Base-by-base conservation (phyloP, 1,139 yeast genomes). In the Taphrina pruni region DNA sequence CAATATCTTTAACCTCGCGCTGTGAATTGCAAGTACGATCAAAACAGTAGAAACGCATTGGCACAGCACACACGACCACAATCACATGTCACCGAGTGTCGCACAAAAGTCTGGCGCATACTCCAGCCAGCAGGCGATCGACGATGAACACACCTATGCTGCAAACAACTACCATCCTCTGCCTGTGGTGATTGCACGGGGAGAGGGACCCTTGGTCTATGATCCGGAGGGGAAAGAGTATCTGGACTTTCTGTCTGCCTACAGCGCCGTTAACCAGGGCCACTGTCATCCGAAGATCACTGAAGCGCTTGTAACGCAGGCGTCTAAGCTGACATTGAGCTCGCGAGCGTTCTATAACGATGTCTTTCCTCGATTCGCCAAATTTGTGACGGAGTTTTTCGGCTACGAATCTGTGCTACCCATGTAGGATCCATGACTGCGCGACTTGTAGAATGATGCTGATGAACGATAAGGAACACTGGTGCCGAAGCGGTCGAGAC, bases 141-240 rank as follows among this genome's bases (percentile, higher is more conserved):
- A 86, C 69, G 87, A 86, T 81, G 97, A 93, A 80, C 80, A 85
- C 71, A 81, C 88, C 73, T 91, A 89, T 81, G 91, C 97, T 62
- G 99, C 98, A 36, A 97, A 93, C 82, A 93, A 94, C 83, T 93
- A 93, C 81, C 97, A 92, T 79, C 98, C 99, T 69, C 82, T 93
- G 74, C 98, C 99, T 12, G 97, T 93, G 72, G 98, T 94, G 17
- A 89, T 93, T 80, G 83, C 90, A 75, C 87, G 84, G 77, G 98
- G 97, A 21, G 74, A 79, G 72, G 98, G 98, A 65, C 97, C 97
- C 46, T 90, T 90, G 73, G 97, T 94, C 48, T 93, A 97, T 97
- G 98, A 94, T 77, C 97, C 98, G 12, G 98, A 93, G 80, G 97
- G 97, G n/a, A 61, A 57, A 72, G 88, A 79, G 72, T 79, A 79